A percentile compares a stretch with the other conserved stretches of the same genome.
These are phyloP conservation scores for Terfezia claveryi DNA, from an alignment of 495 filamentous ascomycete genomes.

Conservation along the genomic window DNA sequence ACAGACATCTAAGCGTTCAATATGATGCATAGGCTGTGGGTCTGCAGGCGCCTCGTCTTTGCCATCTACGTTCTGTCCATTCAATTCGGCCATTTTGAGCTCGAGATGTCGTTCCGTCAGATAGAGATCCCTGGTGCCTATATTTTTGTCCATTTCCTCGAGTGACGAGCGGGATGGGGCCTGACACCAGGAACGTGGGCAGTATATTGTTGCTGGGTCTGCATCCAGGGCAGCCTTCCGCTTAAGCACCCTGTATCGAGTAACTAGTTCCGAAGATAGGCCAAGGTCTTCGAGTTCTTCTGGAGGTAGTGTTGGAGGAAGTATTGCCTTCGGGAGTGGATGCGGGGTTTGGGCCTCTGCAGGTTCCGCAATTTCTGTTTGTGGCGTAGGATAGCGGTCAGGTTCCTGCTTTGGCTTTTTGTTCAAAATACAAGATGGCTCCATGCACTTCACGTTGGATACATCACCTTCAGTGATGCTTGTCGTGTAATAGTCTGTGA, in stretches of 20 bases:
- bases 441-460: conserved; percentile 49
- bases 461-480: conserved; percentile 75
- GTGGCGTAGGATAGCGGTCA: neutral
- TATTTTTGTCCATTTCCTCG: conserved; percentile 25
- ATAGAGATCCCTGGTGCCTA: conserved; percentile 30
- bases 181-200: conserved; percentile 83
- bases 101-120: conserved; percentile 24
- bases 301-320: conserved; percentile 46
- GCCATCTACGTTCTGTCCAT: conserved; percentile 11
- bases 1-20: conserved; percentile 46
- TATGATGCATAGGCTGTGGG: conserved; percentile 14
- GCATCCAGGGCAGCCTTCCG: conserved; percentile 79
- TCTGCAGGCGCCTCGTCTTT: conserved; percentile 8
- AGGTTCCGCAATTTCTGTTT: conserved; percentile 3
- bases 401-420: conserved; percentile 10
- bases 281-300: conserved; percentile 79
- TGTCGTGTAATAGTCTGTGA: conserved; percentile 73
- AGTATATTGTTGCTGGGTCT: conserved; percentile 83
- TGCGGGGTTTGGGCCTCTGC: conserved; percentile 19
- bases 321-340: conserved; percentile 24
- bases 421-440: conserved; percentile 51
- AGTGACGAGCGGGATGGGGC: conserved; percentile 56
- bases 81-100: conserved; percentile 1
- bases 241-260: conserved; percentile 71
- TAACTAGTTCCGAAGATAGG: conserved; percentile 45